Evolutionary conservation across 208 protist genomes (phyloP).

Genomic region (Crithidia bombi): DNA sequence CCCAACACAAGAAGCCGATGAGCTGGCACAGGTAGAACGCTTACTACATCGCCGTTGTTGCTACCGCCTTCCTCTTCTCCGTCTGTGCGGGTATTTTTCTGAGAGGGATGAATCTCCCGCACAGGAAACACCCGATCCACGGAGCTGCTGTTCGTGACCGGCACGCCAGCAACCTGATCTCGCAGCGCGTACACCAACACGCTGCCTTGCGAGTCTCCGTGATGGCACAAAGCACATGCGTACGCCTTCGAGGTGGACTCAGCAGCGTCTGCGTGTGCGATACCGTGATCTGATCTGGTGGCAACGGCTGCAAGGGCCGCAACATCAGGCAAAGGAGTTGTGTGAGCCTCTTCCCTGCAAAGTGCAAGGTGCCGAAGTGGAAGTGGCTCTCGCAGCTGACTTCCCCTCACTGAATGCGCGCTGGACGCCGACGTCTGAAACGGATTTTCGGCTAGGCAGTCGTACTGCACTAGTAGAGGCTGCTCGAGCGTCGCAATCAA

Average conservation of each 20-base stretch:
- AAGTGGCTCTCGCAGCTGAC: constrained; percentile 14
- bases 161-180: neutral
- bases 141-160: neutral
- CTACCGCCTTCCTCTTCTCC: too few species aligned
- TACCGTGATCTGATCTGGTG: neutral
- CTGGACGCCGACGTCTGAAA: constrained; percentile 42
- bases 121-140: neutral
- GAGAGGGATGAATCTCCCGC: neutral
- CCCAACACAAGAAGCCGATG: constrained; percentile 17
- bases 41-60: neutral
- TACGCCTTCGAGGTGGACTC: constrained; percentile 1
- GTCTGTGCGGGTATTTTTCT: neutral
- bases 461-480: constrained; percentile 72
- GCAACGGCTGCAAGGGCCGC: neutral
- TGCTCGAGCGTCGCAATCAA: constrained; percentile 52
- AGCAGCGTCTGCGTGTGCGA: neutral
- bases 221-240: constrained; percentile 9
- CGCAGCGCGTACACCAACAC: constrained; percentile 13
- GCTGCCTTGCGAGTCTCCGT: neutral
- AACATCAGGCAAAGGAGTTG: neutral
- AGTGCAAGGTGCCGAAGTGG: constrained; percentile 13
- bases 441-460: constrained; percentile 56
- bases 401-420: neutral
- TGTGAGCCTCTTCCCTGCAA: neutral
- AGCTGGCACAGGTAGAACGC: constrained; percentile 25